These are phyloP conservation scores for Leptoxyphium fumago DNA, from an alignment of 2,329 filamentous ascomycete genomes.

Conservation along the genomic window DNA sequence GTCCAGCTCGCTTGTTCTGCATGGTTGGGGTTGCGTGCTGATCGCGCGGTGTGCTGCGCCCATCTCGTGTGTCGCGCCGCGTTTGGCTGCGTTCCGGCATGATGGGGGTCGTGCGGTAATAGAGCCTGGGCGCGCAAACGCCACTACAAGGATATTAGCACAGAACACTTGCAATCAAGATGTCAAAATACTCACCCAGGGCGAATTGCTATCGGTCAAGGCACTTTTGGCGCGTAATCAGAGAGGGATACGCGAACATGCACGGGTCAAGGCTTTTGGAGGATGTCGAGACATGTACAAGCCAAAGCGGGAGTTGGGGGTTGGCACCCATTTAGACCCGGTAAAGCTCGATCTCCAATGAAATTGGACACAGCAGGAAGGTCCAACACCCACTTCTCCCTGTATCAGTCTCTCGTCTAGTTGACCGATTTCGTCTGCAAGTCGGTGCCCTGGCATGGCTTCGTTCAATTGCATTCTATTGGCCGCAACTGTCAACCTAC, in stretches of 20 bases:
- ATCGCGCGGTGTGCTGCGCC: neutral
- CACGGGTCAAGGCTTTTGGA: neutral
- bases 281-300: neutral
- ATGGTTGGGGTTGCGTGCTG: neutral
- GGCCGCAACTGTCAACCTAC: no score
- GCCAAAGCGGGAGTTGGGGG: neutral
- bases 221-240: neutral
- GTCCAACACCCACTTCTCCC: no score
- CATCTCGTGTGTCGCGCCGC: neutral
- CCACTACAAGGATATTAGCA: neutral
- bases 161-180: neutral
- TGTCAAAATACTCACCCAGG: neutral
- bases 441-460: no score
- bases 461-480: no score
- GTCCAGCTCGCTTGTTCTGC: neutral
- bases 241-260: neutral
- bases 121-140: neutral
- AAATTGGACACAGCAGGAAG: no score
- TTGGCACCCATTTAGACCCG: neutral
- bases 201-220: neutral
- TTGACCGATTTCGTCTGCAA: no score
- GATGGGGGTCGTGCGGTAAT: neutral
- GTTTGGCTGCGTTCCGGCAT: neutral
- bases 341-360: no score
- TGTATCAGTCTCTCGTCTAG: no score